Evolutionary conservation across 169 alveolate genomes (phyloP).

Genomic region (Fabrea salina): DNA sequence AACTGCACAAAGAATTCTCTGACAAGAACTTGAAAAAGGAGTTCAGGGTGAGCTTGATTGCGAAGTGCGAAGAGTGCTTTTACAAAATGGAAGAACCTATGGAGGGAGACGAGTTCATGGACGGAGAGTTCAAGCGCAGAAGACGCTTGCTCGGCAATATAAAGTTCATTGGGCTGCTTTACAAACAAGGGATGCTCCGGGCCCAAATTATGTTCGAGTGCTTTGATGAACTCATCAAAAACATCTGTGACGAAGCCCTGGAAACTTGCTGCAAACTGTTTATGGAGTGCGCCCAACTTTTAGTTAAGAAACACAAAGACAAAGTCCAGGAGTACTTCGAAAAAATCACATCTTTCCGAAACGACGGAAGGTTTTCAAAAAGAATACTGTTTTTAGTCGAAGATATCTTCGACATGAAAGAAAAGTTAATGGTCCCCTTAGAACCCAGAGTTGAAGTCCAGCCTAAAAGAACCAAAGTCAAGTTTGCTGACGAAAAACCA

Average conservation of each 20-base stretch:
- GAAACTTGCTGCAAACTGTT: constrained; percentile 8
- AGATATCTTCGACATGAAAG: constrained; percentile 15
- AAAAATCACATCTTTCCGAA: background rate
- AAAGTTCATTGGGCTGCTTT: constrained; percentile 7
- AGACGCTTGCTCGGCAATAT: constrained; percentile 10
- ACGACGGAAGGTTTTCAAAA: background rate
- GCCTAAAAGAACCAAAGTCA: too few species aligned
- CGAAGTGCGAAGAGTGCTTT: constrained; percentile 25
- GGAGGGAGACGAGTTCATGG: constrained; percentile 16
- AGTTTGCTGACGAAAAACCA: too few species aligned
- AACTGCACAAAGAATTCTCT: background rate
- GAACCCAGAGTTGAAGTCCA: too few species aligned
- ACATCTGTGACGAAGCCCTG: constrained; percentile 7
- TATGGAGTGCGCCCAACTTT: background rate
- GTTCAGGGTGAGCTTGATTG: constrained; percentile 4
- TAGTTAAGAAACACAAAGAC: background rate
- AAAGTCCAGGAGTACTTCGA: background rate
- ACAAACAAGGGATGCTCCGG: background rate
- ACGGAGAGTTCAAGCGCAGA: constrained; percentile 17
- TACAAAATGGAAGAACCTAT: constrained; percentile 4
- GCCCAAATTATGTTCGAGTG: constrained; percentile 24
- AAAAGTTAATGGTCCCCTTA: background rate
- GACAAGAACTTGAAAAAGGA: background rate
- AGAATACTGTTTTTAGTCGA: constrained; percentile 9
- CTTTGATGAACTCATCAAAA: constrained; percentile 2